These are phyloP conservation scores for Persicaria maculosa DNA, from an alignment of 148 eudicot species.

Conservation along the genomic window DNA sequence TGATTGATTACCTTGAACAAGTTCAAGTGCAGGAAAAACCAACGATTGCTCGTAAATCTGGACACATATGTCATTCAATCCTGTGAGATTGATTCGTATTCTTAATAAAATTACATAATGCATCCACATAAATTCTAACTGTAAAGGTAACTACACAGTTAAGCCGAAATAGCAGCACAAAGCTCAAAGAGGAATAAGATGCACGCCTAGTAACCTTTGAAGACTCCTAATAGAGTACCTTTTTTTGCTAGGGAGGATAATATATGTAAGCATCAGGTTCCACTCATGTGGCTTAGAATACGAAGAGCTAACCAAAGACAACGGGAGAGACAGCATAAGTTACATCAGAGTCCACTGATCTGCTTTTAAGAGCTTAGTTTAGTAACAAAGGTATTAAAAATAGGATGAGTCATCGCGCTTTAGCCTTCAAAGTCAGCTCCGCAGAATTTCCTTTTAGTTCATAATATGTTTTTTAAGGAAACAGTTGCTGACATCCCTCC, in stretches of 20 bases:
- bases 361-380: conserved; percentile 2
- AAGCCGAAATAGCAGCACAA: neutral
- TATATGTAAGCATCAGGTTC: neutral
- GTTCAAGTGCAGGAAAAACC: neutral
- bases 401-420: neutral
- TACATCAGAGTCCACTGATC: conserved; percentile 10
- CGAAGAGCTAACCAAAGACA: conserved; percentile 3
- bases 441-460: neutral
- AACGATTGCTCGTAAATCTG: too few species aligned
- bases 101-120: too few species aligned
- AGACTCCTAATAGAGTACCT: conserved; percentile 3
- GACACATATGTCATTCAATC: too few species aligned
- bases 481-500: neutral
- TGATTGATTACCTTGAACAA: neutral
- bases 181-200: neutral
- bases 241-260: neutral
- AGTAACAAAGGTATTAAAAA: neutral
- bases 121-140: neutral
- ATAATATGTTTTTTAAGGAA: neutral
- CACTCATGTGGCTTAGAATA: neutral
- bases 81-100: too few species aligned
- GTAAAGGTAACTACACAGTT: neutral
- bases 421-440: conserved; percentile 6
- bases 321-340: neutral
- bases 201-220: conserved; percentile 1